Evolutionary conservation across 768 basidiomycete species (phyloP), one percentile per base, ranked within the genome.

Genomic region (Melanogaster broomeanus): DNA sequence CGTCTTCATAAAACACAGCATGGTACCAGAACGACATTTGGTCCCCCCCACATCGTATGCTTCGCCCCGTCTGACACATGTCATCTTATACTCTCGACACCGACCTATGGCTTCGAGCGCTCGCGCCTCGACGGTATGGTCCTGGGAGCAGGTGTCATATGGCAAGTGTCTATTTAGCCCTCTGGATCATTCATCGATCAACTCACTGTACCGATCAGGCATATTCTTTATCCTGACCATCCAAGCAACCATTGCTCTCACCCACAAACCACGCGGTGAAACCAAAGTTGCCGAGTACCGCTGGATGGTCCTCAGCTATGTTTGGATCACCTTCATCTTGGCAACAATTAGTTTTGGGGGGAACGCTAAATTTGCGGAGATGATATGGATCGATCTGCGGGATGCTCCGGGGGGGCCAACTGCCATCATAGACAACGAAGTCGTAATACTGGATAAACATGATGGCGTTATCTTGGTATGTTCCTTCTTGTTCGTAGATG

Each of bases 351-450:
- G 58, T 9, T 57, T 65, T 6, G 66, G 52, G 7, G 51, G 40
- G 2, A 63, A 70, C 22, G 52, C 57, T 3, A 63, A 57, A 34
- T 69, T 64, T 48, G 70, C 57, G 46, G 63, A 53, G n/a, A 59
- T 65, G 68, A 64, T 69, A n/a, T 74, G 52, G 57, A 68, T 70
- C 19, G 67, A 71, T 33, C 7, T 64, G 28, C 66, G 69, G 12
- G 52, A 56, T n/a, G n/a, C n/a, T n/a, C n/a, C n/a, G n/a, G n/a
- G n/a, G 31, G n/a, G n/a, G n/a, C n/a, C n/a, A n/a, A 57, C 52
- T 12, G 58, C 57, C 28, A 52, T 38, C 42, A 52, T n/a, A n/a
- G n/a, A n/a, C 8, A 30, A 45, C 4, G 58, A 61, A 33, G 42
- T 61, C 24, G 22, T n/a, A 52, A 30, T 49, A 51, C 38, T 44